Evolutionary conservation across 2,329 filamentous ascomycete species (phyloP).

Genomic region (Calonectria hongkongensis): DNA sequence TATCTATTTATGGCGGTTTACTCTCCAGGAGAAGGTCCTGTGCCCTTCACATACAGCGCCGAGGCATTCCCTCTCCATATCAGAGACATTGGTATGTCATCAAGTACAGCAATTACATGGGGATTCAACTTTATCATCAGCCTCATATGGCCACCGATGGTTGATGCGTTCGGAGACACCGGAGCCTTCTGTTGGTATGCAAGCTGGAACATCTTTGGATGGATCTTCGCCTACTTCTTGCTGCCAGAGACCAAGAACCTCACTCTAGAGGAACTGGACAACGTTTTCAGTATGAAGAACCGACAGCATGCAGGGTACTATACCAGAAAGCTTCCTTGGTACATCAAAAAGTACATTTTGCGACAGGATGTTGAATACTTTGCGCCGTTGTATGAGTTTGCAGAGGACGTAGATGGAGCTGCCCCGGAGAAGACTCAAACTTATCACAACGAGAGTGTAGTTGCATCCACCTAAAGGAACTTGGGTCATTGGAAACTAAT

Average conservation of each 20-base stretch:
- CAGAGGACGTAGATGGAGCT: constrained; percentile 3
- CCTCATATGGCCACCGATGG: constrained; percentile 58
- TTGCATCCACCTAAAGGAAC: not conserved
- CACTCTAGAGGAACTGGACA: constrained; percentile 70
- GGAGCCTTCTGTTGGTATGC: constrained; percentile 67
- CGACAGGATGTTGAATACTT: constrained; percentile 36
- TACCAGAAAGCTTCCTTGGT: constrained; percentile 40
- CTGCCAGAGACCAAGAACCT: constrained; percentile 71
- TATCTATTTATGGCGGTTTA: constrained; percentile 62
- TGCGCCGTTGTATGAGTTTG: constrained; percentile 43
- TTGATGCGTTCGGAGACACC: constrained; percentile 51
- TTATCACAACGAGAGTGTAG: not conserved
- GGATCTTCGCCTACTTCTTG: constrained; percentile 69
- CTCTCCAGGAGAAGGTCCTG: constrained; percentile 60
- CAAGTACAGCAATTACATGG: constrained; percentile 61
- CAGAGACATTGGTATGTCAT: constrained; percentile 61
- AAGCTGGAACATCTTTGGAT: constrained; percentile 66
- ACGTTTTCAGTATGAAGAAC: constrained; percentile 66
- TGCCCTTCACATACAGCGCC: constrained; percentile 62
- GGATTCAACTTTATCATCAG: constrained; percentile 57
- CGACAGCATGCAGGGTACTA: constrained; percentile 65
- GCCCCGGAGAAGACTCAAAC: not conserved
- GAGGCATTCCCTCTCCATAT: constrained; percentile 62
- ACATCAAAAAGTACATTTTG: constrained; percentile 29
- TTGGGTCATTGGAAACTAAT: not conserved